phyloP scores from a whole-genome alignment of 805 yeast genomes.

The Cyberlindnera lachancei region DNA sequence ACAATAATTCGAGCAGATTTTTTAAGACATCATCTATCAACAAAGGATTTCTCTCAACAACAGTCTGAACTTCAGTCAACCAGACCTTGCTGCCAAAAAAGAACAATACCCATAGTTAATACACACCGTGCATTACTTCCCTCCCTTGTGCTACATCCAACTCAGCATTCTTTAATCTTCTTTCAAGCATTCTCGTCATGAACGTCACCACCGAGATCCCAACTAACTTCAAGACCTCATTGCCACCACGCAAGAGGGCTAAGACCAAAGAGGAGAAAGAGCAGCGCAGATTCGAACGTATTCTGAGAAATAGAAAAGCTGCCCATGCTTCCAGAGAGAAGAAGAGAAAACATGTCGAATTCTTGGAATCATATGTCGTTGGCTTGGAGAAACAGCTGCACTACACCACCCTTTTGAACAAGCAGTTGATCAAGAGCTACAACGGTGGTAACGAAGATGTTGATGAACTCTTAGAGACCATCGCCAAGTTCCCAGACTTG shows the following conservation, averaged over 20 bases:
- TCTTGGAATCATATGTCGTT: slow-evolving; percentile 44
- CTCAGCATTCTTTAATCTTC: no score
- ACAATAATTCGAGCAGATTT: no score
- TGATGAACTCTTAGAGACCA: slow-evolving; percentile 10
- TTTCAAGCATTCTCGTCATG: no score
- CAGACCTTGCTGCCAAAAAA: no score
- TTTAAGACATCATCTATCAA: no score
- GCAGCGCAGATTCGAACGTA: slow-evolving; percentile 89
- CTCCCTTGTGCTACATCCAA: no score
- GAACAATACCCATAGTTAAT: no score
- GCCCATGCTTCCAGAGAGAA: slow-evolving; percentile 97
- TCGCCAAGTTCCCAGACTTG: slow-evolving; percentile 18
- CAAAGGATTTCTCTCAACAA: no score
- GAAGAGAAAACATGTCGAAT: slow-evolving; percentile 87
- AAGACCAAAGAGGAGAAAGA: slow-evolving; percentile 96
- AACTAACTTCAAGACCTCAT: slow-evolving; percentile 35
- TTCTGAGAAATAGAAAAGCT: slow-evolving; percentile 88
- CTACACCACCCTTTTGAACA: slow-evolving; percentile 12
- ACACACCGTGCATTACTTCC: no score
- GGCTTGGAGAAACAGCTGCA: slow-evolving; percentile 21
- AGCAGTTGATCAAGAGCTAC: slow-evolving; percentile 10
- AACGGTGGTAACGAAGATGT: slow-evolving; percentile 14
- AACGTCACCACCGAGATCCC: no score
- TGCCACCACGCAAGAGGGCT: slow-evolving; percentile 95
- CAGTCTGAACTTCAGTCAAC: no score